Conservation (phyloP, 2,329 filamentous ascomycete genomes). For the Raffaelea arxii region DNA sequence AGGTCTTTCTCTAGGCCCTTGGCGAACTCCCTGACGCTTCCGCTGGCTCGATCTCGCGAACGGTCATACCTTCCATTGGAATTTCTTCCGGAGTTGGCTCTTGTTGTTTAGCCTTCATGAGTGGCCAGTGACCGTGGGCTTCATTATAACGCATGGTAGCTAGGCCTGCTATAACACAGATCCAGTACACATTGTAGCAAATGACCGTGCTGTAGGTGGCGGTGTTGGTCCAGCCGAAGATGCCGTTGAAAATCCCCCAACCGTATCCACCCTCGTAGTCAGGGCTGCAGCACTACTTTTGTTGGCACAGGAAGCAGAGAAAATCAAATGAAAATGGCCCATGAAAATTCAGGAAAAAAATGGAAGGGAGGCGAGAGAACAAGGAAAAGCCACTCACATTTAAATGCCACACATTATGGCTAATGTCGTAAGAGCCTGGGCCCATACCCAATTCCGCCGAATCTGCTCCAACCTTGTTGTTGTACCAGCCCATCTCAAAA, state of each 20-base stretch:
- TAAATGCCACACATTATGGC: conserved; percentile 69
- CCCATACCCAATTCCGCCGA: conserved; percentile 41
- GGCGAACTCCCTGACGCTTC: too few species aligned
- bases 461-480: conserved; percentile 45
- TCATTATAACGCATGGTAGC: conserved; percentile 56
- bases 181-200: conserved; percentile 86
- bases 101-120: too few species aligned
- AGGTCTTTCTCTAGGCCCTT: too few species aligned
- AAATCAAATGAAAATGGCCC: background rate
- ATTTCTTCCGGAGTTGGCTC: too few species aligned
- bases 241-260: conserved; percentile 80
- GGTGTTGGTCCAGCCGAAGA: conserved; percentile 82
- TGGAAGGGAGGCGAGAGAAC: background rate
- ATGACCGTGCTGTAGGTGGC: conserved; percentile 82
- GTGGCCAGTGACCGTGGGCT: conserved; percentile 37
- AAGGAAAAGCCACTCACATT: conserved; percentile 30
- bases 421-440: conserved; percentile 69
- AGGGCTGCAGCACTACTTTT: conserved; percentile 43
- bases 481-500: conserved; percentile 47
- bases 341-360: background rate
- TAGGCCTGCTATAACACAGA: conserved; percentile 44
- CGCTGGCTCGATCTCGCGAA: too few species aligned
- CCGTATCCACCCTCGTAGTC: conserved; percentile 63
- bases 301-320: background rate
- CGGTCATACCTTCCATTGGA: too few species aligned